Conservation (phyloP, 2,329 filamentous ascomycete species). For the Sporothrix pseudoabietina region DNA sequence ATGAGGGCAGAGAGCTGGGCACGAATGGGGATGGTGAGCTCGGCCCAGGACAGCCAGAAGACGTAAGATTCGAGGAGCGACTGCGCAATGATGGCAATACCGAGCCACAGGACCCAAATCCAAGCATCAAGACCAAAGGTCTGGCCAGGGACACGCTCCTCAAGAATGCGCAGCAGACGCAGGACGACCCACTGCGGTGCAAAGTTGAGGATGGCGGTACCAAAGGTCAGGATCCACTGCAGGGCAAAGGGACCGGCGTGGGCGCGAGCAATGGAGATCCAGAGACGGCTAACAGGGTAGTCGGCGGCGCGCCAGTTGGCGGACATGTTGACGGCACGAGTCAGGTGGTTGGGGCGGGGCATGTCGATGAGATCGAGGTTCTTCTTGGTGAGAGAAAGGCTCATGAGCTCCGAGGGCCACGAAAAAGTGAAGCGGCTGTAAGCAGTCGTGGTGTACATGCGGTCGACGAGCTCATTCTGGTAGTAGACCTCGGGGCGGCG, state of each 20-base stretch:
- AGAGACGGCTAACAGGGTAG: conserved; percentile 54
- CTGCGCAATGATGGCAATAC: conserved; percentile 59
- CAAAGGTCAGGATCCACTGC: conserved; percentile 61
- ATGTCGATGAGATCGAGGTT: conserved; percentile 65
- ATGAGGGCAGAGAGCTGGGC: conserved; percentile 71
- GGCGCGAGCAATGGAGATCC: conserved; percentile 60
- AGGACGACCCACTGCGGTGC: conserved; percentile 70
- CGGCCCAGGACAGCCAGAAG: conserved; percentile 66
- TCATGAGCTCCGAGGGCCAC: conserved; percentile 63
- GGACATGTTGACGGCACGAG: conserved; percentile 54
- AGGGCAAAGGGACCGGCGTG: conserved; percentile 59
- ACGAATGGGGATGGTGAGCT: conserved; percentile 66
- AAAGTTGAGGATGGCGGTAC: conserved; percentile 62
- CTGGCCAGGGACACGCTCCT: conserved; percentile 53
- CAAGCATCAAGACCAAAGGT: conserved; percentile 58
- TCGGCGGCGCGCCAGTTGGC: conserved; percentile 52
- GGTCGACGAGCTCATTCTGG: conserved; percentile 62
- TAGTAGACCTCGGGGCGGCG: conserved; percentile 68
- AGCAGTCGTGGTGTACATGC: conserved; percentile 62
- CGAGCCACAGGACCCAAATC: conserved; percentile 68
- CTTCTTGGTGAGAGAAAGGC: conserved; percentile 57
- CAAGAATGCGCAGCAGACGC: conserved; percentile 65
- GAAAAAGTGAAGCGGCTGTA: conserved; percentile 65
- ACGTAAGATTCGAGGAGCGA: conserved; percentile 66
- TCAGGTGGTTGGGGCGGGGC: conserved; percentile 60